These are phyloP conservation scores for Beauveria sp. DNA, from an alignment of 2,329 filamentous ascomycete genomes.

Conservation along the genomic window DNA sequence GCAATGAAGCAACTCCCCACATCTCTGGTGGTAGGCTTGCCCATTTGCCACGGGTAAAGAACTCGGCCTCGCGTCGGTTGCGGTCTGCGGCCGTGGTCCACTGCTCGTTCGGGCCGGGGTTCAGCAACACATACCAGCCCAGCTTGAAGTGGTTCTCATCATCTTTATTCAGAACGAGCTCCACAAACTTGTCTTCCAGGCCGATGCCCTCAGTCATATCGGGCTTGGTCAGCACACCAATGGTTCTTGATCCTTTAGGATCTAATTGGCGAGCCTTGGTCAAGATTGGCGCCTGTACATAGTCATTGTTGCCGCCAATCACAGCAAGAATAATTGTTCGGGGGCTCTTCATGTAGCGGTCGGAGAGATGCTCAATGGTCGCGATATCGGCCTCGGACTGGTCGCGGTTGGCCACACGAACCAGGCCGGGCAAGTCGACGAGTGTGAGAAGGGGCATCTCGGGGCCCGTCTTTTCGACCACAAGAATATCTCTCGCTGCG, in stretches of 20 bases:
- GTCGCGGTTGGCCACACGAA: constrained; percentile 44
- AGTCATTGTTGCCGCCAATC: constrained; percentile 47
- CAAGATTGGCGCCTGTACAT: constrained; percentile 44
- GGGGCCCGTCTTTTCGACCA: constrained; percentile 52
- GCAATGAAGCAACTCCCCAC: constrained; percentile 39
- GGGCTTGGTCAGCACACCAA: constrained; percentile 46
- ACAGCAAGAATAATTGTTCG: constrained; percentile 50
- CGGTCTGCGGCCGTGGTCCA: constrained; percentile 38
- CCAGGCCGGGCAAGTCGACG: constrained; percentile 54
- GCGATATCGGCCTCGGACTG: constrained; percentile 46
- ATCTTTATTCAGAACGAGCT: constrained; percentile 44
- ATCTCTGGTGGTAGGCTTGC: constrained; percentile 37
- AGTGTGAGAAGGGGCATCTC: constrained; percentile 53
- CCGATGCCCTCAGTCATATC: constrained; percentile 46
- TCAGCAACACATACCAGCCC: constrained; percentile 45
- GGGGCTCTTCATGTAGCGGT: constrained; percentile 48
- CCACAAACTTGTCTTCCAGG: constrained; percentile 46
- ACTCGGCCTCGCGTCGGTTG: constrained; percentile 35
- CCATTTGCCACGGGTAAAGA: constrained; percentile 44
- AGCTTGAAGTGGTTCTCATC: constrained; percentile 42
- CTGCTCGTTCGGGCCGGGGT: constrained; percentile 38
- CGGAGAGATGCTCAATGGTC: constrained; percentile 43
- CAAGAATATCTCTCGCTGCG: constrained; percentile 45
- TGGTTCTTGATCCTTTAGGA: constrained; percentile 40
- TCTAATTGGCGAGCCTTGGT: constrained; percentile 44